These are phyloP conservation scores for Abrus pulchellus DNA, from an alignment of 306 rosid species.

Conservation along the genomic window DNA sequence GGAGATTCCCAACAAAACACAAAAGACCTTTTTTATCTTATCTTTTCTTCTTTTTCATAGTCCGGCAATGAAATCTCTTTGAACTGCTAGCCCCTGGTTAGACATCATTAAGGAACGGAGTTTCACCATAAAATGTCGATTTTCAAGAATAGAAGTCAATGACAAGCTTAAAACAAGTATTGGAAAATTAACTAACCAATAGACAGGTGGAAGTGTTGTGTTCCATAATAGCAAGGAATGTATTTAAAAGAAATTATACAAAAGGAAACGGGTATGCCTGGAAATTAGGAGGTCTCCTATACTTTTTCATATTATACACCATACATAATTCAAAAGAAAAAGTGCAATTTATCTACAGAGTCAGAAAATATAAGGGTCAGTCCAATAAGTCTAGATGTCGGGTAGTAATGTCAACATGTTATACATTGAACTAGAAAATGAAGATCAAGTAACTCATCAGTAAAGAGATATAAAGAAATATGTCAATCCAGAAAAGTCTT, in stretches of 20 bases:
- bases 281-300: background rate
- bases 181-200: too few relatives aligned
- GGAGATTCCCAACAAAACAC: too few relatives aligned
- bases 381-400: background rate
- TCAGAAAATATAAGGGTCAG: background rate
- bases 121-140: background rate
- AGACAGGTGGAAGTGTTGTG: background rate
- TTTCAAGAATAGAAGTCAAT: background rate
- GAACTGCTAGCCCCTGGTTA: too few relatives aligned
- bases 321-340: background rate
- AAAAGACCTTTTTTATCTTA: too few relatives aligned
- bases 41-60: too few relatives aligned
- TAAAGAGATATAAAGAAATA: background rate
- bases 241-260: background rate
- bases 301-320: background rate
- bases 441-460: background rate
- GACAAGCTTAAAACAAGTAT: background rate
- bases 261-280: conserved; percentile 1
- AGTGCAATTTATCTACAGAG: background rate
- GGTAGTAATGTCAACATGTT: background rate
- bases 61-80: too few relatives aligned
- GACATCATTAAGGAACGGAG: background rate
- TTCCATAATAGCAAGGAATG: conserved; percentile 23
- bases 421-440: background rate
- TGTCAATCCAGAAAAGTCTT: conserved; percentile 1